Base-by-base conservation (phyloP, 305 asterid genomes). In the Euphrasia arctica region DNA sequence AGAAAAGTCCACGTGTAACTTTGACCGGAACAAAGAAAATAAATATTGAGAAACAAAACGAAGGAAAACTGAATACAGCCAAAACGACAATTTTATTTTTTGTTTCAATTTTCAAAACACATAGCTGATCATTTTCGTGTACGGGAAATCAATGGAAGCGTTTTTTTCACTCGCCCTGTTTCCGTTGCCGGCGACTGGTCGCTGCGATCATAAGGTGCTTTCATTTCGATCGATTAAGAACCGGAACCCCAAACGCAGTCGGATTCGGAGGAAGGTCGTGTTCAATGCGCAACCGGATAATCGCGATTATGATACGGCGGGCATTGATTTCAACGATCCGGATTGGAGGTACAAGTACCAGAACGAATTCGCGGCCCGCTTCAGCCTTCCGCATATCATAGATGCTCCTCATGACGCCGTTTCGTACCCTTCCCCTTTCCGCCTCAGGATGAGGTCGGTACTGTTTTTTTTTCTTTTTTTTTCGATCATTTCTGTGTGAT, bases 341-440 rank as follows among this genome's bases (percentile, higher is more conserved):
- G 85, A 82, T 61, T 88, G 94, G 94, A 88, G 82, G 80, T 51
- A 67, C 0, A 85, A 79, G 73, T 85, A 73, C 76, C 83, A 79
- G 82, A 57, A 55, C 51, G 91, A 88, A 18, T 85, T 88, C 71
- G 91, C 77, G 65, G 78, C 81, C 65, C 84, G 94, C 60, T 88
- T 88, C 76, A 72, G 70, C 10, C 77, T 85, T 72, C 96, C 91
- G 42, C 96, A 83, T 62, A 22, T 88, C 54, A 79, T 85, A 1
- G 88, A 85, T 75, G 75, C 71, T 18, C 67, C 80, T 34, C 71
- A 75, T 14, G 88, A 83, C 60, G 76, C 90, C 54, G 80, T 75
- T 73, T 75, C 84, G 5, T 82, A 79, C 60, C 96, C 94, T 39
- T 88, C 96, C 36, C 82, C 96, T 54, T 88, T 88, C 69, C 80